These are phyloP conservation scores for Cephaloascus albidus DNA, from an alignment of 805 yeast species.

Conservation along the genomic window DNA sequence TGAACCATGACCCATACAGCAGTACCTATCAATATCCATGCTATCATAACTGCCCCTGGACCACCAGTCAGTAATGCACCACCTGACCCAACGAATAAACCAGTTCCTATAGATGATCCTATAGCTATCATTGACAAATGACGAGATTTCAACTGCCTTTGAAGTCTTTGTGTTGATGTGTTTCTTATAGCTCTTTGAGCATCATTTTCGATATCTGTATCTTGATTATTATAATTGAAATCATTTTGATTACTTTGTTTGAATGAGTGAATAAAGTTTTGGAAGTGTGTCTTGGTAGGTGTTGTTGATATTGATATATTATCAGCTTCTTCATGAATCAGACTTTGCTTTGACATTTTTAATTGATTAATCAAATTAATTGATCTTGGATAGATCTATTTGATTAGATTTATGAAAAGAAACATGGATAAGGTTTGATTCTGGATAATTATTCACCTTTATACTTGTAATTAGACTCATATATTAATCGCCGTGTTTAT, in stretches of 20 bases:
- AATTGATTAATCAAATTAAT: no score
- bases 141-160: conserved; percentile 11
- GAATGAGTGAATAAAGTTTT: background rate
- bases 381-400: no score
- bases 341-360: no score
- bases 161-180: background rate
- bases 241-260: background rate
- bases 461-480: no score
- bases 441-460: no score
- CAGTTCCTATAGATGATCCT: conserved; percentile 33
- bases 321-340: no score
- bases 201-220: no score
- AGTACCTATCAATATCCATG: conserved; percentile 25
- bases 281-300: background rate
- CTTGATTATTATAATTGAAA: background rate
- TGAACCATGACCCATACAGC: conserved; percentile 29
- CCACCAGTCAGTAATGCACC: conserved; percentile 26
- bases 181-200: background rate
- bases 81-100: conserved; percentile 32
- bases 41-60: conserved; percentile 28
- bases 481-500: no score
- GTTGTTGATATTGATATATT: no score
- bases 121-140: conserved; percentile 35
- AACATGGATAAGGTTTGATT: no score
- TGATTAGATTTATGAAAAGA: no score